phyloP scores from a whole-genome alignment of 257 asterid species.

The Solanum ahanhuiri region DNA sequence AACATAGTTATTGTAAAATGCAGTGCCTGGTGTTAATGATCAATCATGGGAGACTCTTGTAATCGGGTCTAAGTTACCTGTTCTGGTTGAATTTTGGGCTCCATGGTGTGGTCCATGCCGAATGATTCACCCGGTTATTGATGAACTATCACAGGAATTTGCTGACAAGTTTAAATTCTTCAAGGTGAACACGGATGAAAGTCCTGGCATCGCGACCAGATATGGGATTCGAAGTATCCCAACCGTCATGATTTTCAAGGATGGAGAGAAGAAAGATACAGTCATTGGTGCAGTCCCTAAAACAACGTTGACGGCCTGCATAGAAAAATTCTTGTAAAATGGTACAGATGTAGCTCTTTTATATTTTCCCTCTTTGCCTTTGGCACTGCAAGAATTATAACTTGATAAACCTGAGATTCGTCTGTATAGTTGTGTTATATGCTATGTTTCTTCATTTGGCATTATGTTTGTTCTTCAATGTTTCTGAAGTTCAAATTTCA shows the following conservation, averaged over 20 bases:
- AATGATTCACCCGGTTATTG: constrained; percentile 77
- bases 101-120: constrained; percentile 99
- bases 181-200: constrained; percentile 87
- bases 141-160: constrained; percentile 63
- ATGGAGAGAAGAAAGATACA: constrained; percentile 84
- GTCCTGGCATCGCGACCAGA: constrained; percentile 62
- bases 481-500: background rate
- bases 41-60: constrained; percentile 52
- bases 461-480: constrained; percentile 3
- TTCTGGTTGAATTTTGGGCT: constrained; percentile 93
- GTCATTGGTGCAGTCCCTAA: constrained; percentile 91
- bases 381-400: constrained; percentile 16
- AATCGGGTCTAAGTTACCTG: constrained; percentile 46
- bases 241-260: constrained; percentile 72
- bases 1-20: constrained; percentile 8
- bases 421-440: constrained; percentile 40
- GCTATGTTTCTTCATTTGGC: background rate
- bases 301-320: constrained; percentile 49
- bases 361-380: background rate
- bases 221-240: constrained; percentile 96
- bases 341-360: constrained; percentile 4
- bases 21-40: constrained; percentile 61
- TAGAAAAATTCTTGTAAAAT: constrained; percentile 68
- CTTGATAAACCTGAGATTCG: constrained; percentile 19
- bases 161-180: constrained; percentile 70